Percentiles rank a stretch among this genome's conserved stretches.
phyloP scores from a whole-genome alignment of 768 basidiomycete genomes.

The Phlebiopsis flavidoalba region DNA sequence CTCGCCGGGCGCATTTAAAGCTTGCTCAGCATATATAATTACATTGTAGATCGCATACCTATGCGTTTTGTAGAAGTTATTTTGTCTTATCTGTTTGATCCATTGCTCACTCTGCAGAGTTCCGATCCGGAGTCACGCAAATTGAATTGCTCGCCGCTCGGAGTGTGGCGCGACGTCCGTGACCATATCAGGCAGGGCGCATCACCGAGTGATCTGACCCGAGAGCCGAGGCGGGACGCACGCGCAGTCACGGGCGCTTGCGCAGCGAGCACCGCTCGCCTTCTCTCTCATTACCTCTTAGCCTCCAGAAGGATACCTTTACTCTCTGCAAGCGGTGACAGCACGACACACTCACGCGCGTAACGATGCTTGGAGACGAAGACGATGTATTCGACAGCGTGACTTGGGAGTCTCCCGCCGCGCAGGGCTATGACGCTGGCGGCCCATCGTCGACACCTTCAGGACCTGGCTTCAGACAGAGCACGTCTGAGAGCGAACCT shows the following conservation, averaged over 20 bases:
- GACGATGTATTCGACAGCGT: slow-evolving; percentile 91
- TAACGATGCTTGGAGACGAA: slow-evolving; percentile 71
- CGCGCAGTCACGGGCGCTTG: neutral
- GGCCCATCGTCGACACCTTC: slow-evolving; percentile 32
- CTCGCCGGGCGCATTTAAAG: no score
- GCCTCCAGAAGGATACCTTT: neutral
- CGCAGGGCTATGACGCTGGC: slow-evolving; percentile 38
- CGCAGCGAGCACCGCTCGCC: neutral
- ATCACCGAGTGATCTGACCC: neutral
- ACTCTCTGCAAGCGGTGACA: no score
- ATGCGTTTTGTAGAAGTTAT: no score
- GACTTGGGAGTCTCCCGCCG: slow-evolving; percentile 79
- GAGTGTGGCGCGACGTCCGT: no score
- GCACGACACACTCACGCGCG: neutral
- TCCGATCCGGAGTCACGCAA: no score
- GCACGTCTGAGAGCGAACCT: slow-evolving; percentile 64
- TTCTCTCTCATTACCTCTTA: neutral
- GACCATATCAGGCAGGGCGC: neutral
- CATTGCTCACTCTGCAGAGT: no score
- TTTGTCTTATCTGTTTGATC: no score
- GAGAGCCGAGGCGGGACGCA: neutral
- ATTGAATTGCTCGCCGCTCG: no score
- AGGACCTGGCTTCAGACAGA: slow-evolving; percentile 80
- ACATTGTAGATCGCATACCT: no score
- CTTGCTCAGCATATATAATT: no score